These are phyloP conservation scores for Didymella exigua DNA, from an alignment of 2,329 filamentous ascomycete genomes.

Conservation along the genomic window DNA sequence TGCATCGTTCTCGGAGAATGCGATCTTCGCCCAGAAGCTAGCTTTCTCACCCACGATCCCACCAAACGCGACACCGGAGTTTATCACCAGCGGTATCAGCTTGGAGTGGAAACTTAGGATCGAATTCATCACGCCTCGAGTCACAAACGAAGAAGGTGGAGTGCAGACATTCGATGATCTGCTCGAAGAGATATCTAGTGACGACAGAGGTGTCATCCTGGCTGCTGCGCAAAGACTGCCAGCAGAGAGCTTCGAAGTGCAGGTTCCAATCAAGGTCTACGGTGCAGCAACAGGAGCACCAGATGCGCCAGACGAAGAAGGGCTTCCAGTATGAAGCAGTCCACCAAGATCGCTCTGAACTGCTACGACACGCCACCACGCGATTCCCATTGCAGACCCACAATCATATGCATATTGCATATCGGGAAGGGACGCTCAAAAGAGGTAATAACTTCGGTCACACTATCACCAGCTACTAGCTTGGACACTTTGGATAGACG, in stretches of 20 bases:
- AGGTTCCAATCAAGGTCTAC: constrained; percentile 83
- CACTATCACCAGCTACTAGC: not conserved
- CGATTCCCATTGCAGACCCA: too few relatives aligned
- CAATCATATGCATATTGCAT: not conserved
- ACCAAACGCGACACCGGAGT: constrained; percentile 81
- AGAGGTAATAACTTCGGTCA: not conserved
- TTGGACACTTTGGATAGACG: not conserved
- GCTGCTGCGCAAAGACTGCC: constrained; percentile 78
- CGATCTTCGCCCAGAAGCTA: constrained; percentile 77
- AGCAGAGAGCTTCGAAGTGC: constrained; percentile 90
- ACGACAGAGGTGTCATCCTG: constrained; percentile 78
- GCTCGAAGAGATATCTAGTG: constrained; percentile 78
- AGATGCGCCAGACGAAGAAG: constrained; percentile 39
- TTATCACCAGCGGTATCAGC: constrained; percentile 85
- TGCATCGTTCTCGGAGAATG: constrained; percentile 78
- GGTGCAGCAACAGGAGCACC: constrained; percentile 57
- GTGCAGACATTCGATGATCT: constrained; percentile 53
- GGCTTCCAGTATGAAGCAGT: constrained; percentile 36
- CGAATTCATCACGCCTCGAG: constrained; percentile 84
- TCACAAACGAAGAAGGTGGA: constrained; percentile 45
- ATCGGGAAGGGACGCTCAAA: not conserved
- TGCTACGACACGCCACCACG: not conserved
- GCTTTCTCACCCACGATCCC: constrained; percentile 86
- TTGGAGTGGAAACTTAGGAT: constrained; percentile 88
- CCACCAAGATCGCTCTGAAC: too few relatives aligned